Conservation (phyloP, 345 rosid species). For the Brassica nigra region DNA sequence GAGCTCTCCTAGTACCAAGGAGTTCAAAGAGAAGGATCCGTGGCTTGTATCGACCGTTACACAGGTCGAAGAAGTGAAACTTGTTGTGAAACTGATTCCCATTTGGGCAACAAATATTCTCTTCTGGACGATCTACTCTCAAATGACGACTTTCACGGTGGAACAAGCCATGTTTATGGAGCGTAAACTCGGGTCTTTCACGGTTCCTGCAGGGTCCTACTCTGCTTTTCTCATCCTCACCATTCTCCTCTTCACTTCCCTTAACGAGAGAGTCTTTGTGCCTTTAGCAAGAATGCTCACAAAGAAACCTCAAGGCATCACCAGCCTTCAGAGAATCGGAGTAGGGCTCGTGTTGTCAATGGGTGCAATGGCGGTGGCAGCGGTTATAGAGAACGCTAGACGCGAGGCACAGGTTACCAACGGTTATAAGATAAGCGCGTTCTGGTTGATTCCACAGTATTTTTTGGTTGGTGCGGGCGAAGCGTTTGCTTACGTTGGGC, state of each 20-base stretch:
- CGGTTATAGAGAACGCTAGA: constrained; percentile 61
- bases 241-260: constrained; percentile 84
- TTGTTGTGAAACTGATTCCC: constrained; percentile 71
- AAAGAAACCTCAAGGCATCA: constrained; percentile 60
- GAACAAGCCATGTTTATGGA: constrained; percentile 85
- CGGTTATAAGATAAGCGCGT: constrained; percentile 53
- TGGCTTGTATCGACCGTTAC: constrained; percentile 72
- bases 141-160: constrained; percentile 87
- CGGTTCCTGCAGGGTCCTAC: constrained; percentile 66
- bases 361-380: constrained; percentile 70
- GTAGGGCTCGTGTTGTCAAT: constrained; percentile 68
- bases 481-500: constrained; percentile 88
- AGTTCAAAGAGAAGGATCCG: constrained; percentile 41
- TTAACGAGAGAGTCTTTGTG: constrained; percentile 71
- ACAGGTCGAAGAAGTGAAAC: constrained; percentile 87
- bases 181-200: constrained; percentile 55
- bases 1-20: constrained; percentile 30
- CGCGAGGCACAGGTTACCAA: constrained; percentile 43
- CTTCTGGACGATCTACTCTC: constrained; percentile 93
- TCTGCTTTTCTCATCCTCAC: constrained; percentile 66
- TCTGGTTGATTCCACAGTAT: constrained; percentile 79
- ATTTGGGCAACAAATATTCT: constrained; percentile 90
- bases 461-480: constrained; percentile 93
- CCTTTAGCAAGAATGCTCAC: constrained; percentile 66
- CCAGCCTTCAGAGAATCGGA: constrained; percentile 91